Percentiles rank a stretch among this genome's conserved stretches.
Evolutionary conservation across 257 asterid genomes (phyloP).

Genomic region (Primulina eburnea): DNA sequence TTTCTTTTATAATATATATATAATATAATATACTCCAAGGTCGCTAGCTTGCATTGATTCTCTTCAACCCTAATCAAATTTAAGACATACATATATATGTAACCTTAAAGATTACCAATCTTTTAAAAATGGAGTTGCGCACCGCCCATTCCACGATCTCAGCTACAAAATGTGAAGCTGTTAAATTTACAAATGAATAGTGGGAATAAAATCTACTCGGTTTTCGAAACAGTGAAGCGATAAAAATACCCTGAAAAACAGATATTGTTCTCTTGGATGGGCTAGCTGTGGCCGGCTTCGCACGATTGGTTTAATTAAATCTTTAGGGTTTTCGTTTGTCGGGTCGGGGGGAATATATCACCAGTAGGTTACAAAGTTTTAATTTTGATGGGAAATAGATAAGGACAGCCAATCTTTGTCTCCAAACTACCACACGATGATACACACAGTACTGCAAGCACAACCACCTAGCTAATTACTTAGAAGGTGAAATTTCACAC

Average conservation of each 20-base stretch:
- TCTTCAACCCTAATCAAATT: not conserved
- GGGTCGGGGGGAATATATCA: not conserved
- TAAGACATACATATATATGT: too few relatives aligned
- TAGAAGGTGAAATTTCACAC: not conserved
- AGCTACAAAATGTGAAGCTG: not conserved
- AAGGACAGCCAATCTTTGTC: constrained; percentile 41
- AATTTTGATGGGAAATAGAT: not conserved
- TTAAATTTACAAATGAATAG: not conserved
- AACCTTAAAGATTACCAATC: not conserved
- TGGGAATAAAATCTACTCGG: constrained; percentile 30
- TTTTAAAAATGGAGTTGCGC: constrained; percentile 3
- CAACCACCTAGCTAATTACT: too few relatives aligned
- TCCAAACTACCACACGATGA: constrained; percentile 30
- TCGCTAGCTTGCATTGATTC: not conserved
- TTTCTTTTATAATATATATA: too few relatives aligned
- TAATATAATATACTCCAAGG: not conserved
- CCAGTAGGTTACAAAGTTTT: constrained; percentile 7
- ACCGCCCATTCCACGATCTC: constrained; percentile 44
- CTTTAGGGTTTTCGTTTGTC: not conserved
- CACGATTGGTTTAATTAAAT: constrained; percentile 34
- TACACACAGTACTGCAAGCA: too few relatives aligned
- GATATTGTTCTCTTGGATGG: constrained; percentile 37
- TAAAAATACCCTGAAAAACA: constrained; percentile 26
- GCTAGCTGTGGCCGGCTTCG: constrained; percentile 35
- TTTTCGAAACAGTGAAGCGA: constrained; percentile 19